phyloP scores from a whole-genome alignment of 2,329 filamentous ascomycete genomes.

The Colletotrichum tropicale region DNA sequence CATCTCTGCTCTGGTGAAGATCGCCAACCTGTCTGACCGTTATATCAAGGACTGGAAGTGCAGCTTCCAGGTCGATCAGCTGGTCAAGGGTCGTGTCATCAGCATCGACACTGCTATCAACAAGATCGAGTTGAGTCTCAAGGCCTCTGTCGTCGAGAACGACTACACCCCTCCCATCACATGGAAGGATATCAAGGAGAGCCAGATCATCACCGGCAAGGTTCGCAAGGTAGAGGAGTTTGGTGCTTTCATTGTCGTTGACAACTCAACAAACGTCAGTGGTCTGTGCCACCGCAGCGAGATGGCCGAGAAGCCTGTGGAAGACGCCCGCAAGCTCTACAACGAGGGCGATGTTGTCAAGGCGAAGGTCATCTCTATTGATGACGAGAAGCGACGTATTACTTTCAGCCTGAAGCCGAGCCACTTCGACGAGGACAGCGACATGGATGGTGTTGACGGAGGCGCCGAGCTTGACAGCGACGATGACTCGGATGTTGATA shows the following conservation, averaged over 20 bases:
- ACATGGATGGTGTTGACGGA: slow-evolving; percentile 51
- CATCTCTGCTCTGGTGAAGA: slow-evolving; percentile 81
- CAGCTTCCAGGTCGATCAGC: slow-evolving; percentile 83
- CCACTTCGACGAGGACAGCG: slow-evolving; percentile 73
- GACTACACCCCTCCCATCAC: slow-evolving; percentile 76
- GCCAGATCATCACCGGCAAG: slow-evolving; percentile 86
- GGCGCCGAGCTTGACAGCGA: slow-evolving; percentile 51
- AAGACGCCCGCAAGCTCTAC: slow-evolving; percentile 89
- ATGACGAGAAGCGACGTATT: slow-evolving; percentile 76
- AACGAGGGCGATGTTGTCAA: slow-evolving; percentile 92
- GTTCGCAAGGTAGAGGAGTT: slow-evolving; percentile 94
- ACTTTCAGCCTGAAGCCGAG: slow-evolving; percentile 93
- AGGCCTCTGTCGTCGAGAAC: slow-evolving; percentile 81
- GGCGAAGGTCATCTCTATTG: slow-evolving; percentile 82
- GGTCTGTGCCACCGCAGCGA: slow-evolving; percentile 92
- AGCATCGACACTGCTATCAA: slow-evolving; percentile 70
- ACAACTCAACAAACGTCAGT: slow-evolving; percentile 86
- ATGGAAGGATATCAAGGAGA: slow-evolving; percentile 77
- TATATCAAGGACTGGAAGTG: slow-evolving; percentile 97
- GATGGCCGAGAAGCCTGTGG: slow-evolving; percentile 83
- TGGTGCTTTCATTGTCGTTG: slow-evolving; percentile 90
- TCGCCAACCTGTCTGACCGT: slow-evolving; percentile 87
- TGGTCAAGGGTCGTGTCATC: slow-evolving; percentile 86
- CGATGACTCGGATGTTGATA: slow-evolving; percentile 49
- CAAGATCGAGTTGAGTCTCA: slow-evolving; percentile 85